Base-by-base conservation (phyloP, 495 filamentous ascomycete species). In the Penicillium bovifimosum region DNA sequence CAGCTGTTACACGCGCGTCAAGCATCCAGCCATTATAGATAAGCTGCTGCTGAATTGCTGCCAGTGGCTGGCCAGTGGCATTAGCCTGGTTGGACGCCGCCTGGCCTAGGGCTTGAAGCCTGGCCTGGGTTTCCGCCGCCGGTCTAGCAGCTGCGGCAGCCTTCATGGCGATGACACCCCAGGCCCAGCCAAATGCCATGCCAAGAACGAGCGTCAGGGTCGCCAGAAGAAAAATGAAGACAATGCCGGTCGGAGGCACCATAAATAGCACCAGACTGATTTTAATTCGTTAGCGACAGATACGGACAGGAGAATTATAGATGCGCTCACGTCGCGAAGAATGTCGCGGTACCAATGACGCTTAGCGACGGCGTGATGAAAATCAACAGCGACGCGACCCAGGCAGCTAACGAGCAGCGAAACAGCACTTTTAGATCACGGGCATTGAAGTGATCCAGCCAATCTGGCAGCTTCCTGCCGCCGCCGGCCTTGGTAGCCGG, bases 381-480 rank as follows among this genome's bases (percentile, higher is more conserved):
- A 9, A 76, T 68, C 54, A 77, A 53, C 33, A 77, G 54, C 4
- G 59, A 63, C 1, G 68, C 69, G 35, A 76, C 67, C 73, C 73
- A 77, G 20, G 63, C 67, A 6, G 69, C 72, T 5, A 71, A 58
- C 41, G 62, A 67, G 36, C 73, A 77, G 28, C 73, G 71, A 47
- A 76, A 72, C 17, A 74, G 55, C 16, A 69, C 61, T 60, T 76
- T 76, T 31, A 77, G 55, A 41, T 76, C 72, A 55, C 67, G 70
- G 6, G 53, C 65, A 60, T 74, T 74, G 68, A 75, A 75, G 49
- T 76, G 73, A 46, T 75, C 65, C 17, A 75, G 58, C 52, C 62
- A 73, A 20, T 53, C 47, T 3, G 73, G 73, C 41, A 75, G 35
- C 32, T 62, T 66, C 27, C 59, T 47, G 33, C 40, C 45, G 18